Evolutionary conservation across 495 filamentous ascomycete species (phyloP), one percentile per base, ranked within the genome.

Genomic region (Astrothelium macrocarpum): DNA sequence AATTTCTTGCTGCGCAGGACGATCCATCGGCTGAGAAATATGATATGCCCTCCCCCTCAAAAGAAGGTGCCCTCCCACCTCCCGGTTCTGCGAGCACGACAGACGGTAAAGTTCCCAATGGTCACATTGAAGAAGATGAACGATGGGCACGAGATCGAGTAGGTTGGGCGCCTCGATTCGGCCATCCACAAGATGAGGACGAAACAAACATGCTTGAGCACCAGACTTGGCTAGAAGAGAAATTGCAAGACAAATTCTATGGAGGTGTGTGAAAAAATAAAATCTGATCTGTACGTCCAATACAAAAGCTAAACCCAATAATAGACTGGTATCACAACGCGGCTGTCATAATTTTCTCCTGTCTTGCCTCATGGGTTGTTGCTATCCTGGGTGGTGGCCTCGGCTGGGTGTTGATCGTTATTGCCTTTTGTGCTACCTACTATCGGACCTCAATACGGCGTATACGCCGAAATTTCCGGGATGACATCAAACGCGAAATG

Each of bases 311-410:
- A 9, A 29, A 26, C 25, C 2, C 49, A 9, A 25, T 9, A 26
- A 56, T 20, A 56, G 93, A 97, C 70, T 99, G 94, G 94, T 97
- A 97, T 74, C 91, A 97, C 73, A 97, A 99, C 74, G 86, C 91
- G 18, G 94, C 77, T 29, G 79, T 97, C 62, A 97, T 99, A 67
- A 79, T 90, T 49, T 97, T 99, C 70, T 91, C 94, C 28, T 96
- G 91, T 69, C 79, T 99, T 28, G 78, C 84, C 28, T 96, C 93
- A 1, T 99, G 93, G 92, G 75, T 96, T 2, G 77, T 96, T 45
- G 94, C 92, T 14, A 78, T 91, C 10, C 77, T 97, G 11, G 95
- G 94, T 59, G 93, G 93, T 64, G 94, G 94, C 32, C 79, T 99
- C 3, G 92, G 81, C 29, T 97, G 94, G 94, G 81, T 97, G 53